Evolutionary conservation across 352 stramenopile genomes (phyloP), one percentile per base, ranked within the genome.

Genomic region (Achlya hypogyna): DNA sequence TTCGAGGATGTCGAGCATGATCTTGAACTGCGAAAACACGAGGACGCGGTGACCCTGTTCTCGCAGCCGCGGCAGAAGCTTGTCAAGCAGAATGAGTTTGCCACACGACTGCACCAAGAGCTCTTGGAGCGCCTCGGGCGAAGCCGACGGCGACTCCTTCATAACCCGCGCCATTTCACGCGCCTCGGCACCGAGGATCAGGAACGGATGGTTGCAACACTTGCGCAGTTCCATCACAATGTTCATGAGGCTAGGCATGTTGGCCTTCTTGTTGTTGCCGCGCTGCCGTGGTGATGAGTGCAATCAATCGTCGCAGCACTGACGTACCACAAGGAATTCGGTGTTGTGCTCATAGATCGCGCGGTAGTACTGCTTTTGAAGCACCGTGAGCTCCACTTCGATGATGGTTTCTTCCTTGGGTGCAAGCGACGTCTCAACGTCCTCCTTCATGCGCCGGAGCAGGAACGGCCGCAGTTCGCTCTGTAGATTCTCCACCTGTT

Each of bases 1-100:
- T 73, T 99, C 96, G 23, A 99, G 72, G 43, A 99, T 98, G 74
- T 99, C 95, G 53, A 99, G 81, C 97, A 99, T 99, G 49, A 98
- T 98, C 75, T 98, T 98, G 75, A 98, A 96, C 78, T 99, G 98
- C 5, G 91, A 98, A 74, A 99, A 99, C 22, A 99, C 92, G 10
- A 99, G 75, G 28, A 99, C 92, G 20, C 96, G 86, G 69, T 99
- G 97, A 3, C 95, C 95, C 49, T 98, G 95, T 65, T 89, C 82
- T 71, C 98, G 91, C 14, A 99, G 75, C 5, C 93, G 87, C 12
- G 96, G 96, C 5, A 99, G 82, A 9, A 99, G 76, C 70, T 99
- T 99, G 77, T 99, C 97, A 27, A 99, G 77, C 16, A 99, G 75
- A 51, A 99, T 91, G 8, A 99, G 76, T 73, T 99, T 99, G 2